Evolutionary conservation across 176 grass and related monocot species (phyloP), one percentile per base, ranked within the genome.

Genomic region (Puya raimondii): DNA sequence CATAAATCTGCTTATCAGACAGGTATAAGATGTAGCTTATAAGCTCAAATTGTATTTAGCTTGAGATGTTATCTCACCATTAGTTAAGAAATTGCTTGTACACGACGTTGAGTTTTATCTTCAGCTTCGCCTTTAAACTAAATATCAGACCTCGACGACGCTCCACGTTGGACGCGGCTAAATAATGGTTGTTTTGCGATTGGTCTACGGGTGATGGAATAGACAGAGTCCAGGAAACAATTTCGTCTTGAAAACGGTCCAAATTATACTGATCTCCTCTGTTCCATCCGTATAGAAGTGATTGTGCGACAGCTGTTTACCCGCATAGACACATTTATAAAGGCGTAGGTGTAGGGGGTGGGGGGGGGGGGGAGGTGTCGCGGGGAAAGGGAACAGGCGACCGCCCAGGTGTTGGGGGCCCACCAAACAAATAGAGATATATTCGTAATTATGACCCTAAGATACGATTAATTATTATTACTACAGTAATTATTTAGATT

Each of bases 401-500:
- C 56, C 56, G 56, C 56, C 56, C 56, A 61, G 10, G 7, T 61
- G 16, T 61, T 22, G 16, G 56, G 56, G 16, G 4, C 56, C 56
- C 56, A 61, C 2, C 2, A 7, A 2, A 61, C 11, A 57, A 61
- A 7, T 42, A 10, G 56, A 20, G 21, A 61, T 11, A 61, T 11
- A 21, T 61, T 61, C 56, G 56, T 61, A 16, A 61, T 61, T 16
- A 61, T 61, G 56, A 61, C 56, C 56, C 17, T 10, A 7, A 21
- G 56, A 61, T 61, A 61, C 56, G 56, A 61, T 61, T 61, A 59
- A 20, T 18, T 59, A 59, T 59, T 59, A 59, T 18, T 18, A 9
- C 54, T 9, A 10, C 33, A 42, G 33, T 42, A 42, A 42, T 8
- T 42, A 42, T 42, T 33, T 4, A 0, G 29, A 6, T 33, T 33